These are phyloP conservation scores for Candida morakotiae DNA, from an alignment of 805 yeast species.

Conservation along the genomic window DNA sequence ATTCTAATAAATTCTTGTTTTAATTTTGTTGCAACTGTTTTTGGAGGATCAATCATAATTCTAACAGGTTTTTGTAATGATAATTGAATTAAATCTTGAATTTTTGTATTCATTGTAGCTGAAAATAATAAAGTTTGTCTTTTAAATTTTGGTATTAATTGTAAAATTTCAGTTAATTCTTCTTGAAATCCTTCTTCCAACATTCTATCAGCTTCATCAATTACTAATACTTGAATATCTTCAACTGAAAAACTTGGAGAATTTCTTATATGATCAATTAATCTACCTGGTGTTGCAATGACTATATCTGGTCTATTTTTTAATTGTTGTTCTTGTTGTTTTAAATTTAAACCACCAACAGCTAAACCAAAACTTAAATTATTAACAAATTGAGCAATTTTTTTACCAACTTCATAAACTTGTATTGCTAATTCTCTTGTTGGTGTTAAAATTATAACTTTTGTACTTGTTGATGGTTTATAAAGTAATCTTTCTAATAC, in stretches of 20 bases:
- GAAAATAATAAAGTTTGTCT: conserved; percentile 93
- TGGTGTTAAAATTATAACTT: conserved; percentile 89
- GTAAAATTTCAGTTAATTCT: conserved; percentile 86
- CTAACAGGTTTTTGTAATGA: conserved; percentile 89
- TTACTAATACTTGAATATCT: conserved; percentile 82
- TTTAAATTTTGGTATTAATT: conserved; percentile 74
- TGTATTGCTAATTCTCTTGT: conserved; percentile 98
- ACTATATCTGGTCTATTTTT: conserved; percentile 93
- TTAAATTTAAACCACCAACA: conserved; percentile 93
- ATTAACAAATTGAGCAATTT: conserved; percentile 70
- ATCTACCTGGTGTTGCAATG: conserved; percentile 97
- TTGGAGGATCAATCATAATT: conserved; percentile 95
- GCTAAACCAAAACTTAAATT: conserved; percentile 88
- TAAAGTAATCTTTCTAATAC: conserved; percentile 87
- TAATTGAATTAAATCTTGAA: conserved; percentile 81
- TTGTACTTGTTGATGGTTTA: conserved; percentile 85
- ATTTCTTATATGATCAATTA: conserved; percentile 93
- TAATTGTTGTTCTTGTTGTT: conserved; percentile 94
- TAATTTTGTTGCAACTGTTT: conserved; percentile 86
- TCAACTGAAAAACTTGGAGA: conserved; percentile 92
- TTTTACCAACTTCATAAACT: conserved; percentile 89
- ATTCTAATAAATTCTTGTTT: conserved; percentile 93
- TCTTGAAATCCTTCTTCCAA: conserved; percentile 98
- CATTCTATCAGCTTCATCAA: conserved; percentile 93
- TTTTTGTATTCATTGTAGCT: conserved; percentile 96